A percentile compares a stretch with the other conserved stretches of the same genome.
Evolutionary conservation across 148 eudicot species (phyloP).

Genomic region (Bassia scoparia): DNA sequence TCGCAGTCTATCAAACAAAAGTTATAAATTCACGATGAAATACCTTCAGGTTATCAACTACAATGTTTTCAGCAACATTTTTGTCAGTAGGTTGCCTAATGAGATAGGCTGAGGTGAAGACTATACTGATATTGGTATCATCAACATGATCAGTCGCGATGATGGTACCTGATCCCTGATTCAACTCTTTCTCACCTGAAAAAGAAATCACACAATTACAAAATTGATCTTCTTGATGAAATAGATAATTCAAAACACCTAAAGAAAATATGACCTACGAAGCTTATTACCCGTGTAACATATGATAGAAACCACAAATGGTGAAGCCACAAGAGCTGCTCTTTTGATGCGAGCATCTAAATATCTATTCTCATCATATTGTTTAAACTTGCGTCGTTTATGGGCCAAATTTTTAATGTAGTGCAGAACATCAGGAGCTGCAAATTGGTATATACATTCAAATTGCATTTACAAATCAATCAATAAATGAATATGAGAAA

Average conservation of each 20-base stretch:
- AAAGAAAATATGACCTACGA: neutral
- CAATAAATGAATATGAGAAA: too few relatives aligned
- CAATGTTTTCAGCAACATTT: neutral
- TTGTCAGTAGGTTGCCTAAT: neutral
- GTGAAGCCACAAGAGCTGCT: constrained; percentile 8
- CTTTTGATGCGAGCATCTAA: constrained; percentile 11
- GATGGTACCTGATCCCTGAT: constrained; percentile 14
- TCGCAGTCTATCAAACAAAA: neutral
- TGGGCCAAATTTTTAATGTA: neutral
- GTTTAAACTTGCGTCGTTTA: neutral
- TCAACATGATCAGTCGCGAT: constrained; percentile 4
- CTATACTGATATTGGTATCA: neutral
- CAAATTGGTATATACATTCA: too few relatives aligned
- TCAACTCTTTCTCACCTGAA: constrained; percentile 19
- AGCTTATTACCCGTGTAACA: constrained; percentile 15
- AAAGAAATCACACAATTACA: too few relatives aligned
- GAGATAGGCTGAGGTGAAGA: constrained; percentile 17
- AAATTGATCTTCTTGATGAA: neutral
- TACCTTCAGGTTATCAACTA: constrained; percentile 19
- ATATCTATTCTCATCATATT: neutral
- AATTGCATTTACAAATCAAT: too few relatives aligned
- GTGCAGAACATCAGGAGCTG: neutral
- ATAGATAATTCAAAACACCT: neutral
- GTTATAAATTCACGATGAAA: neutral
- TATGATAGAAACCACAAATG: constrained; percentile 18